A percentile compares a stretch with the other conserved stretches of the same genome.
phyloP scores from a whole-genome alignment of 441 rosid species.

The California macrophylla region DNA sequence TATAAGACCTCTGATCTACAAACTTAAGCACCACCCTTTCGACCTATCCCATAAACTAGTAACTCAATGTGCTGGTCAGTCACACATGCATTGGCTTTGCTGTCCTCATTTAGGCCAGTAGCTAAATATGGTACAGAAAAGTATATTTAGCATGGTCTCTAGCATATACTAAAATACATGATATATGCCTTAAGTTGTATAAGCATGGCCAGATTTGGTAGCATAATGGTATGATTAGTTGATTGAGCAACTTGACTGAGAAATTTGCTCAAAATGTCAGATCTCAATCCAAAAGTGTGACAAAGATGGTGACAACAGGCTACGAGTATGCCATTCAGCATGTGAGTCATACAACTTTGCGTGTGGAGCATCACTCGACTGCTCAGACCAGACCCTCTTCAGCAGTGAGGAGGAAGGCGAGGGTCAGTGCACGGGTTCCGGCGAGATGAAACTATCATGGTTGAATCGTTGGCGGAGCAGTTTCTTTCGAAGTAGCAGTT shows the following conservation, averaged over 20 bases:
- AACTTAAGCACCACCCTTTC: no score
- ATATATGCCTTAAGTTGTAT: no score
- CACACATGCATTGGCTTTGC: no score
- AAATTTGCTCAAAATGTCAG: constrained; percentile 27
- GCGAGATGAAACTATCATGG: constrained; percentile 46
- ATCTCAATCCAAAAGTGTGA: constrained; percentile 96
- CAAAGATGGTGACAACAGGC: constrained; percentile 81
- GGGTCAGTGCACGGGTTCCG: constrained; percentile 82
- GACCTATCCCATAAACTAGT: no score
- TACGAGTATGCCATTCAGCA: constrained; percentile 88
- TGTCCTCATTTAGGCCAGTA: no score
- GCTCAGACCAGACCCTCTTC: constrained; percentile 90
- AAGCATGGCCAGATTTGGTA: no score
- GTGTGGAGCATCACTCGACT: constrained; percentile 93
- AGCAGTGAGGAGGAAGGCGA: constrained; percentile 64
- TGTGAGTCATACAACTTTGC: constrained; percentile 83
- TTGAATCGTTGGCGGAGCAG: constrained; percentile 39
- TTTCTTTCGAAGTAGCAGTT: constrained; percentile 33
- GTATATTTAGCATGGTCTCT: no score
- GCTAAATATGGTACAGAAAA: no score
- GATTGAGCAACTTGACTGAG: neutral
- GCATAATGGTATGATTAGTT: no score
- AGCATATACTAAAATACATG: no score
- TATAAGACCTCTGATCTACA: no score
- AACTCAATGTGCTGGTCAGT: no score